phyloP scores from a whole-genome alignment of 805 yeast genomes.

The Sugiyamaella marilandica region DNA sequence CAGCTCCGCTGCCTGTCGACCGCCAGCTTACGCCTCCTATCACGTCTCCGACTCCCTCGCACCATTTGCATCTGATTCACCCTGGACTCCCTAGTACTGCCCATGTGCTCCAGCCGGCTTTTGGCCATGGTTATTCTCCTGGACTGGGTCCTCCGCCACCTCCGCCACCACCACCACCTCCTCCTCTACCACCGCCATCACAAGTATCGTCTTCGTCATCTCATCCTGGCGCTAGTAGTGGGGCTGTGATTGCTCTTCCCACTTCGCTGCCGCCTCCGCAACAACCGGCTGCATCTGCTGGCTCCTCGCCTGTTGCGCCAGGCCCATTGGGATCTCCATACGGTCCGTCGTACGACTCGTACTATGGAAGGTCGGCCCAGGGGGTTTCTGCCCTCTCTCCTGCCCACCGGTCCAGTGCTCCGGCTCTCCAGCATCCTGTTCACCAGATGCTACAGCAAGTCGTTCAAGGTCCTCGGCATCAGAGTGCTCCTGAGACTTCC shows the following conservation, averaged over 20 bases:
- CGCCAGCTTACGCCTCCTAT: not conserved
- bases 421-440: slow-evolving; percentile 3
- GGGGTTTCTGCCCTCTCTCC: not conserved
- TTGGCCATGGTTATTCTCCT: slow-evolving; percentile 3
- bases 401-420: slow-evolving; percentile 7
- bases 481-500: slow-evolving; percentile 9
- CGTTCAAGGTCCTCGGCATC: slow-evolving; percentile 11
- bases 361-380: not conserved
- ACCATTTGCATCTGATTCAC: not conserved
- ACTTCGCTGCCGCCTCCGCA: not conserved
- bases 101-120: slow-evolving; percentile 2
- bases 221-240: not conserved
- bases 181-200: not conserved
- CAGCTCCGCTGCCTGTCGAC: slow-evolving; percentile 6
- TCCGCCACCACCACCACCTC: not conserved
- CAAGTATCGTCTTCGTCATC: not conserved
- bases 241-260: too few species aligned
- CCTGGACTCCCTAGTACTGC: not conserved
- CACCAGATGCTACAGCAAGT: not conserved
- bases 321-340: slow-evolving; percentile 8
- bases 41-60: not conserved
- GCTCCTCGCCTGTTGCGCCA: slow-evolving; percentile 7
- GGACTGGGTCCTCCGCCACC: not conserved
- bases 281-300: not conserved
- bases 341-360: not conserved